Base-by-base conservation (phyloP, 805 yeast species). In the Sugiyamaella americana region DNA sequence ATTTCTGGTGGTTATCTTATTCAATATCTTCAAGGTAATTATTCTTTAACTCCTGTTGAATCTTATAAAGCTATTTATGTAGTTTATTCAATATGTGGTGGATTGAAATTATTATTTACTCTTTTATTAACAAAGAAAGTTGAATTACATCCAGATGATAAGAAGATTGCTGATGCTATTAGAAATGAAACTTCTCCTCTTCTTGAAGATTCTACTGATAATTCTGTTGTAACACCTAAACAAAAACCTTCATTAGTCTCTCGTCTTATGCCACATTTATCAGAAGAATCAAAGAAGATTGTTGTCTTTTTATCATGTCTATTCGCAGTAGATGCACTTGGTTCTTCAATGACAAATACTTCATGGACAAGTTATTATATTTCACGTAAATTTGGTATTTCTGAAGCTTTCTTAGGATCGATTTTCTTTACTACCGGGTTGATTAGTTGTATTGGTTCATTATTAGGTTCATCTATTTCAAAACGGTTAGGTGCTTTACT, bases 331-430 rank as follows among this genome's bases (percentile, higher is more conserved):
- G 96, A 87, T 61, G 84, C 95, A 0, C 72, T 87, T 47, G 95
- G 93, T 0, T 79, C 79, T 44, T 94, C 95, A 0, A 78, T 87
- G 62, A 80, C 85, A 81, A 81, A 91, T 2, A 69, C 79, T 29
- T 82, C 94, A 0, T 87, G 95, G 95, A 72, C 81, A 43, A 83
- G 86, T 38, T 87, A 80, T 64, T 87, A 84, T 62, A 80, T 84
- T 64, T 77, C 81, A 47, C 72, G 71, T 29, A 65, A 69, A 35
- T 87, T 81, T 52, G 20, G 17, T 10, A 63, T 79, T 20, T 60
- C 79, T 1, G 79, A 87, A 3, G 66, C 80, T 0, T 63, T 72
- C 0, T 65, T 87, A 40, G 96, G 96, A 3, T 53, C 73, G 1
- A 66, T 87, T 23, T 86, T 86, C 61, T 84, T 84, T 55, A 52